Evolutionary conservation across 768 basidiomycete species (phyloP).

Genomic region (Mycena maculata): DNA sequence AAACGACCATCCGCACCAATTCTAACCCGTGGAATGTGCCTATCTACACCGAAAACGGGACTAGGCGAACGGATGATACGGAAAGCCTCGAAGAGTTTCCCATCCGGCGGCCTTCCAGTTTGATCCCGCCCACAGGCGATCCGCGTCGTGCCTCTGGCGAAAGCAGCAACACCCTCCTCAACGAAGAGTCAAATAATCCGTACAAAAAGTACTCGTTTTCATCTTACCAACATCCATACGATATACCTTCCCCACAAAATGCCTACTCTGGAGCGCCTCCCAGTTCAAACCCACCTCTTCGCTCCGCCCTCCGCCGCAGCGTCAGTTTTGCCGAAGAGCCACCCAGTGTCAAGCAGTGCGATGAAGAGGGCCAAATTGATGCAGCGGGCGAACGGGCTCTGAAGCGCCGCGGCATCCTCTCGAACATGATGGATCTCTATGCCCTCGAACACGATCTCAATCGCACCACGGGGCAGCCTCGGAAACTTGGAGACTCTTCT

Average conservation of each 20-base stretch:
- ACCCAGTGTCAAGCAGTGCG: slow-evolving; percentile 37
- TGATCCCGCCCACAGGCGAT: slow-evolving; percentile 31
- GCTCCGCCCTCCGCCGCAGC: slow-evolving; percentile 43
- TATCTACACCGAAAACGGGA: slow-evolving; percentile 35
- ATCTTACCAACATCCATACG: slow-evolving; percentile 71
- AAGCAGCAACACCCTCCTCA: slow-evolving; percentile 52
- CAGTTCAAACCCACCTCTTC: slow-evolving; percentile 36
- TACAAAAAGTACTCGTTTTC: slow-evolving; percentile 59
- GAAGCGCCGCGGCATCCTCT: slow-evolving; percentile 59
- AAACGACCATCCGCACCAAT: slow-evolving; percentile 31
- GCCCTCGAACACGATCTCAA: slow-evolving; percentile 46
- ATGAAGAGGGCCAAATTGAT: slow-evolving; percentile 38
- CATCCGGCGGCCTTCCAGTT: slow-evolving; percentile 39
- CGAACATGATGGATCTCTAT: slow-evolving; percentile 66
- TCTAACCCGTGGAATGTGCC: slow-evolving; percentile 44
- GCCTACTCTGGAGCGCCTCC: slow-evolving; percentile 49
- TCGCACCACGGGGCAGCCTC: slow-evolving; percentile 17
- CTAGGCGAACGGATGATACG: slow-evolving; percentile 20
- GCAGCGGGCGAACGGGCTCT: slow-evolving; percentile 46
- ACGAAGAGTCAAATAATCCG: slow-evolving; percentile 43
- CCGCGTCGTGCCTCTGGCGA: slow-evolving; percentile 47
- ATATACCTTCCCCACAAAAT: slow-evolving; percentile 64
- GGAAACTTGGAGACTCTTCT: slow-evolving; percentile 16
- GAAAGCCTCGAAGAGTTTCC: slow-evolving; percentile 43
- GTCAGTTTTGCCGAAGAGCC: slow-evolving; percentile 56